Base-by-base conservation (phyloP, 2,329 filamentous ascomycete genomes). In the Sporothrix euskadiensis region DNA sequence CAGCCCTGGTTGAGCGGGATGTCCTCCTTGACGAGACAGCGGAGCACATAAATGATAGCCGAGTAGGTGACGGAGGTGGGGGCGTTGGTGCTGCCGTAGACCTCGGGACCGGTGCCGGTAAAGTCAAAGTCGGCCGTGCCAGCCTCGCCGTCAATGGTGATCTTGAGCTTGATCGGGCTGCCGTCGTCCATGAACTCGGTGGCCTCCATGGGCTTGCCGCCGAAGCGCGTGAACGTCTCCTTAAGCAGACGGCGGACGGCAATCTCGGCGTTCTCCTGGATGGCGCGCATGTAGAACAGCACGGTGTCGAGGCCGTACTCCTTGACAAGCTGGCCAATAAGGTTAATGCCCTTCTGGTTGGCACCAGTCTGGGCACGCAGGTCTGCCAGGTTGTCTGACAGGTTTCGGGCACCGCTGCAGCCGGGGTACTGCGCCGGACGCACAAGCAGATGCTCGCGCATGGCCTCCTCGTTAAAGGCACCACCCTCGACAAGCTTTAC, bases 211-310 rank as follows among this genome's bases (percentile, higher is more conserved):
- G 74, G 73, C 19, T 57, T 26, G 10, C 78, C 78, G 32, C 54
- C 72, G 22, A 74, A 75, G 90, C 90, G 14, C 90, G 91, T 44
- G 91, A 89, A 66, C 0, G 89, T 49, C 2, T 87, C 84, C 78
- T 91, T 93, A 30, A 95, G 83, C 3, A 95, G 83, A 65, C 88
- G 88, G 12, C 92, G 87, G 0, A 96, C 93, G 19, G 89, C 90
- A 0, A 88, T 83, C 77, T 93, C 92, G 0, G 92, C 93, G 49
- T 93, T 94, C 61, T 88, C 85, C 79, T 94, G 92, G 73, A 95
- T 94, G 65, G 87, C 90, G 59, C 86, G 84, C 92, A 95, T 94
- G 80, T 94, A 94, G 77, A 91, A 90, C 75, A 92, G 89, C 1
- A 75, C 92, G 0, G 91, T 89, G 1, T 89, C 84, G 75, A 92